Conservation (phyloP, 371 early-diverging fungal species). For the Nematocida sp. region DNA sequence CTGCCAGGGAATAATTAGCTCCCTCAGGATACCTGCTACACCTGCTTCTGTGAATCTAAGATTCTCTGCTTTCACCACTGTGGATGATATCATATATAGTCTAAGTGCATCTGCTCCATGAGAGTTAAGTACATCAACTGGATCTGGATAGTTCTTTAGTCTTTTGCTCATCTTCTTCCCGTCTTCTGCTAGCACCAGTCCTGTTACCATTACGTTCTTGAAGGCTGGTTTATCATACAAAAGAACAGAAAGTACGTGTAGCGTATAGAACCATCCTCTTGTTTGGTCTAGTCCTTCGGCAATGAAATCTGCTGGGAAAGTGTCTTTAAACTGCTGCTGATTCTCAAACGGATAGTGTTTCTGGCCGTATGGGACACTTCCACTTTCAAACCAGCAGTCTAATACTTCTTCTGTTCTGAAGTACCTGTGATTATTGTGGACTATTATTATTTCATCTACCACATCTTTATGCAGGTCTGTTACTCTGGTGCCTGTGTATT, state of each 20-base stretch:
- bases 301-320: constrained; percentile 98
- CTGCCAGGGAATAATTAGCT: constrained; percentile 95
- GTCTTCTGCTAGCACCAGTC: constrained; percentile 91
- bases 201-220: constrained; percentile 96
- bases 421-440: constrained; percentile 71
- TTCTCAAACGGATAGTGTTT: constrained; percentile 87
- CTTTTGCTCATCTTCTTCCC: constrained; percentile 99
- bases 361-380: constrained; percentile 98
- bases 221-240: constrained; percentile 92
- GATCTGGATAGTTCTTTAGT: constrained; percentile 98
- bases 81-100: constrained; percentile 92
- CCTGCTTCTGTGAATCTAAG: constrained; percentile 93
- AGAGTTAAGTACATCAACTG: constrained; percentile 73
- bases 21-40: constrained; percentile 85
- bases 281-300: constrained; percentile 99
- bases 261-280: constrained; percentile 99
- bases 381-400: constrained; percentile 98
- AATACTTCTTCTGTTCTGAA: constrained; percentile 92
- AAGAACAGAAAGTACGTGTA: constrained; percentile 93
- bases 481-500: constrained; percentile 69
- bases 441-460: constrained; percentile 91
- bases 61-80: constrained; percentile 94
- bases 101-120: constrained; percentile 95
- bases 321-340: constrained; percentile 68
- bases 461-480: constrained; percentile 87